A percentile compares a stretch with the other conserved stretches of the same genome.
phyloP scores from a whole-genome alignment of 2,329 filamentous ascomycete genomes.

The Ilyonectria sp. region DNA sequence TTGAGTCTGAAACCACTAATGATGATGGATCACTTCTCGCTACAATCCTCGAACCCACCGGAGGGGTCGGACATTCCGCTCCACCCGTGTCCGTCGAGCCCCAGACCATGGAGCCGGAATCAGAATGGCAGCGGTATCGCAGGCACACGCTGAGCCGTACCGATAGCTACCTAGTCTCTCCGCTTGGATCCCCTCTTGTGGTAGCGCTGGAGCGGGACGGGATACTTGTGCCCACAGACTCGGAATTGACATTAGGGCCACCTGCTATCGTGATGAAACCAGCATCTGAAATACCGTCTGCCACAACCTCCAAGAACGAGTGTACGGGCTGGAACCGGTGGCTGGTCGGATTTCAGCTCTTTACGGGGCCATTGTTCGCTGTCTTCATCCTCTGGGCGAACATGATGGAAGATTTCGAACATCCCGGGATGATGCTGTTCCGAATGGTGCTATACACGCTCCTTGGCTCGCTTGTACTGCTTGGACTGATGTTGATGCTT shows the following conservation, averaged over 20 bases:
- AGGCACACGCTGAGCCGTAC: constrained; percentile 58
- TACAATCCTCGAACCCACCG: constrained; percentile 48
- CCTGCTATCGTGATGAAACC: constrained; percentile 49
- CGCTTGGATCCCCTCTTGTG: constrained; percentile 36
- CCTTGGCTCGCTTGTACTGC: constrained; percentile 75
- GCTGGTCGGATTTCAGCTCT: constrained; percentile 88
- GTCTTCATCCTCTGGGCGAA: constrained; percentile 83
- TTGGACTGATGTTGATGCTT: constrained; percentile 77
- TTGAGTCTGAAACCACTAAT: constrained; percentile 78
- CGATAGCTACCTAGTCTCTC: constrained; percentile 42
- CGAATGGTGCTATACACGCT: constrained; percentile 76
- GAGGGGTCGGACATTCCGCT: constrained; percentile 50
- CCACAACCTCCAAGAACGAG: constrained; percentile 55
- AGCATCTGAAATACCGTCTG: constrained; percentile 52
- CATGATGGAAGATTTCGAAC: constrained; percentile 70
- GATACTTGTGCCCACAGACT: constrained; percentile 26
- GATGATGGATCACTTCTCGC: constrained; percentile 47
- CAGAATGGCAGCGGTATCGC: constrained; percentile 73
- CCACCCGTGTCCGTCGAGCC: constrained; percentile 56
- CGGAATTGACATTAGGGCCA: constrained; percentile 40
- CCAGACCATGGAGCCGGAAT: constrained; percentile 58
- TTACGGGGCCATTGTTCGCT: constrained; percentile 89
- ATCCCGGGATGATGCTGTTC: constrained; percentile 66
- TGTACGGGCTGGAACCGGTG: constrained; percentile 87
- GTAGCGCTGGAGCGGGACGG: constrained; percentile 43